Evolutionary conservation across 164 flowering plant genomes (phyloP).

Genomic region (Macadamia tetraphylla): DNA sequence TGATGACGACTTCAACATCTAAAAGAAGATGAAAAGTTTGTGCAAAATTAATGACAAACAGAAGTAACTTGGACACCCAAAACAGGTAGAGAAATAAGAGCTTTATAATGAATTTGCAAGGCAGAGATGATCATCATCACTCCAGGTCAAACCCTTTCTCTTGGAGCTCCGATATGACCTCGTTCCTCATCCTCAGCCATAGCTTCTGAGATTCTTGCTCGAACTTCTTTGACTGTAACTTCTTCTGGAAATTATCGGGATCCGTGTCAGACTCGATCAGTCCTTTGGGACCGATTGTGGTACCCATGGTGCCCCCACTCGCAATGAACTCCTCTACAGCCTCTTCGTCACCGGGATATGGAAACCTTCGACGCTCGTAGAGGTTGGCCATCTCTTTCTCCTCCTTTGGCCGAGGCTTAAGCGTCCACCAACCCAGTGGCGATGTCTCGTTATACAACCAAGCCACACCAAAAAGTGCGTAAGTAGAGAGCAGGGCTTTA

Average conservation of each 20-base stretch:
- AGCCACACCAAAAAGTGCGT: constrained; percentile 53
- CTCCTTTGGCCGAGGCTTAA: constrained; percentile 77
- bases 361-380: constrained; percentile 65
- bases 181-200: constrained; percentile 88
- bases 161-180: constrained; percentile 76
- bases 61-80: too few species aligned
- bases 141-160: constrained; percentile 81
- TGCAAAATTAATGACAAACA: too few species aligned
- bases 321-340: constrained; percentile 86
- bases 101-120: not conserved
- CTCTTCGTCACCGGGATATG: constrained; percentile 89
- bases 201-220: constrained; percentile 72
- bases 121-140: constrained; percentile 16
- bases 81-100: too few species aligned
- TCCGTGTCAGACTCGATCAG: constrained; percentile 44
- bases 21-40: too few species aligned
- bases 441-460: constrained; percentile 88
- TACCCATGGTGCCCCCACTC: constrained; percentile 81
- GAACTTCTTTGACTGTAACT: constrained; percentile 62
- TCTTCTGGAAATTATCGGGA: constrained; percentile 43
- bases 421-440: constrained; percentile 89
- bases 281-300: constrained; percentile 79
- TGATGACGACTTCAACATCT: too few species aligned
- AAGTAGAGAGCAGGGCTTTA: constrained; percentile 65
- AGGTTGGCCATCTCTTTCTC: constrained; percentile 81